Conservation (phyloP, 176 grass and related monocot genomes). For the Carex parvula region DNA sequence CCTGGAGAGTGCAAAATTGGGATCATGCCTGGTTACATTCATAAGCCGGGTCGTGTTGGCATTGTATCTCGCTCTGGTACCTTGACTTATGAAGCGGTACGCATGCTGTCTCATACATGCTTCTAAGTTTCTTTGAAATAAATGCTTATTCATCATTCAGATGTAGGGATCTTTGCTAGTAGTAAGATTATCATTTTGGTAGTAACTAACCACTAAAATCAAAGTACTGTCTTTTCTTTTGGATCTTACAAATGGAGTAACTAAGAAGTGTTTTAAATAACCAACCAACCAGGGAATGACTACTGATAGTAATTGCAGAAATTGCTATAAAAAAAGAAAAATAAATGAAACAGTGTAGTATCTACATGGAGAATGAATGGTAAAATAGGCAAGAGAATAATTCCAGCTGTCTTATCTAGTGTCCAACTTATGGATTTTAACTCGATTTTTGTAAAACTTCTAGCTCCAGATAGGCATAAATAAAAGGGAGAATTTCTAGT, state of each 20-base stretch:
- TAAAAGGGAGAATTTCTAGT: too few species aligned
- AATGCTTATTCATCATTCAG: background rate
- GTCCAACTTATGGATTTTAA: background rate
- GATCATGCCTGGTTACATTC: slow-evolving; percentile 99
- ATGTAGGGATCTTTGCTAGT: background rate
- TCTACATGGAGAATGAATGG: background rate
- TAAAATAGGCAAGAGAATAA: background rate
- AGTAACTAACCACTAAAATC: background rate
- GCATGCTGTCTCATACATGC: background rate
- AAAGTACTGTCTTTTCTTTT: background rate
- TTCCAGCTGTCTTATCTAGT: background rate
- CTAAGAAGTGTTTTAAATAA: background rate
- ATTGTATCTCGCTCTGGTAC: slow-evolving; percentile 99
- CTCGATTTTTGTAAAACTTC: background rate
- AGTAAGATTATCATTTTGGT: background rate
- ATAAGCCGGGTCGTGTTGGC: slow-evolving; percentile 80
- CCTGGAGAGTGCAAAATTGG: slow-evolving; percentile 99
- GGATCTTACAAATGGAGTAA: background rate
- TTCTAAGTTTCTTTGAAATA: background rate
- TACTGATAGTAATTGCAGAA: background rate
- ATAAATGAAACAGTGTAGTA: background rate
- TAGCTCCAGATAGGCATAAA: background rate
- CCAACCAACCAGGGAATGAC: background rate
- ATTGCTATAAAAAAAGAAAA: background rate
- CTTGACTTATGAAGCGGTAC: slow-evolving; percentile 99